Evolutionary conservation across 2,329 filamentous ascomycete genomes (phyloP), one percentile per base, ranked within the genome.

Genomic region (Venturia asperata): DNA sequence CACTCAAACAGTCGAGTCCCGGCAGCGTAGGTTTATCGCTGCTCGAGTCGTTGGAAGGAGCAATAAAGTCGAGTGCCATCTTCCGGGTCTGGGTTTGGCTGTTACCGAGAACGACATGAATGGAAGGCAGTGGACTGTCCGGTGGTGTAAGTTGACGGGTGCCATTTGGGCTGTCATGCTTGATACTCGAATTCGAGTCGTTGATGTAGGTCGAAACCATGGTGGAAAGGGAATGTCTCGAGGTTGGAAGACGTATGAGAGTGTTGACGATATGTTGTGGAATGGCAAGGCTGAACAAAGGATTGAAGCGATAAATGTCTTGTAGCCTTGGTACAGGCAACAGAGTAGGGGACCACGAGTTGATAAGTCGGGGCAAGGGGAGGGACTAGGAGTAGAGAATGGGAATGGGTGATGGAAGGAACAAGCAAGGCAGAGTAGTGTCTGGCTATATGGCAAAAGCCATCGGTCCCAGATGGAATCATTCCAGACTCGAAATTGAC

Each of bases 21-120:
- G 30, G 37, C 37, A 58, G 52, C 45, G 52, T 56, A 24, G 64
- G 41, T 34, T 21, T 49, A 17, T 56, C 41, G 39, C 21, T 62
- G 56, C 30, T 62, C 42, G 56, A 21, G 17, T 39, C 30, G 43
- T 56, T 65, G 56, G 37, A 41, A 30, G 64, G 58, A 21, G 58
- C 64, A 62, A 65, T 65, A 15, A 65, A 65, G 34, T 65, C 64
- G 56, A 65, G 64, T 39, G 64, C 63, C 64, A 65, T 65, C 43
- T 65, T 65, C 13, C 34, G 34, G 11, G 58, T 41, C 10, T 39
- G 37, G 60, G 39, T 43, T 34, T 61, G 17, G 37, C 15, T 61
- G 39, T 15, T 61, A 17, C 42, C 30, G 5, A 63, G 62, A 17
- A 63, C 30, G 19, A 15, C 47, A 52, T 45, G 63, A 43, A 41